Percentiles rank a stretch among this genome's conserved stretches.
phyloP scores from a whole-genome alignment of 176 grass and related monocot genomes.

The Cenchrus fungigraminus region DNA sequence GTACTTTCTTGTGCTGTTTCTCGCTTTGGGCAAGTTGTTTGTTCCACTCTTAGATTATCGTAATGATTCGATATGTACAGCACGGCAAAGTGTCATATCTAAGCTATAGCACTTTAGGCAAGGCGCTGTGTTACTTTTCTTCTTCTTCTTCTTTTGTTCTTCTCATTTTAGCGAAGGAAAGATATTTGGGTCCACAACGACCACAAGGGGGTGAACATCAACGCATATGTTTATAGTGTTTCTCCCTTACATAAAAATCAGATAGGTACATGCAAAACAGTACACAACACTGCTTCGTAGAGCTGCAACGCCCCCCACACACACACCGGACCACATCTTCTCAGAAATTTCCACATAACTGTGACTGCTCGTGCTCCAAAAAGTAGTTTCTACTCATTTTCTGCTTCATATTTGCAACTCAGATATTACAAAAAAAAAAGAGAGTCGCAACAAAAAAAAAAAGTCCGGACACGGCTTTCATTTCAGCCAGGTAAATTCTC shows the following conservation, averaged over 20 bases:
- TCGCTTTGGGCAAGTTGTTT: conserved; percentile 17
- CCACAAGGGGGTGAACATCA: neutral
- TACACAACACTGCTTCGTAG: neutral
- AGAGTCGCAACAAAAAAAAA: neutral
- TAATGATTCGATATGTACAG: neutral
- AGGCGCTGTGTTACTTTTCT: too few species aligned
- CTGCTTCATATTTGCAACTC: neutral
- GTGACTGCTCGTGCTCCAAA: neutral
- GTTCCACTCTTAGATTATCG: neutral
- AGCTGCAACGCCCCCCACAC: too few species aligned
- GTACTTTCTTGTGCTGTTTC: neutral
- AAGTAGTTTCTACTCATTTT: neutral
- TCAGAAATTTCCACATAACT: neutral
- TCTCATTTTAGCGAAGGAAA: neutral
- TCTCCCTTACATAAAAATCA: neutral
- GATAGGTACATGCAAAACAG: neutral
- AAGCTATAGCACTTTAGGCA: too few species aligned
- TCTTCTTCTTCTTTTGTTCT: neutral
- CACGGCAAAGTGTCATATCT: neutral
- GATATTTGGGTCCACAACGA: neutral
- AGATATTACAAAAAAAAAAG: neutral
- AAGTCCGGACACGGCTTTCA: neutral
- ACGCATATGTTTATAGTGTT: neutral
- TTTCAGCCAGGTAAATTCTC: neutral
- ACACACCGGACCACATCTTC: neutral